Conservation (phyloP, 228 moss, liverwort and hornwort species). For the Sphagnum magellanicum region DNA sequence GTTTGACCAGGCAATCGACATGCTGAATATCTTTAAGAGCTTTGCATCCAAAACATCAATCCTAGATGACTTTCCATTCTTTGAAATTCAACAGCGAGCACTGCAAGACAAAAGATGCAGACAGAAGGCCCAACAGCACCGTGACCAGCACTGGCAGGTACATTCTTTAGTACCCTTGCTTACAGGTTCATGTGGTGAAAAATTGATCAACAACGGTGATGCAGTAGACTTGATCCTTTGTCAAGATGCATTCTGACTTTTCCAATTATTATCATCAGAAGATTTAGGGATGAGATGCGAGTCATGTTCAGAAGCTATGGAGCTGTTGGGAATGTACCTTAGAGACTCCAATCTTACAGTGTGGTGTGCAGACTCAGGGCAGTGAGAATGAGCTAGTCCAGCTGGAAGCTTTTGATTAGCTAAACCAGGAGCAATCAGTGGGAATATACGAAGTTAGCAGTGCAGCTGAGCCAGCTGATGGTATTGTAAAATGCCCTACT, state of each 20-base stretch:
- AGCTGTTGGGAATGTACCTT: background rate
- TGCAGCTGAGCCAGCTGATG: slow-evolving; percentile 15
- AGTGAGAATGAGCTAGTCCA: slow-evolving; percentile 40
- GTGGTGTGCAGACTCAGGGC: slow-evolving; percentile 32
- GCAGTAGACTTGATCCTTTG: no score
- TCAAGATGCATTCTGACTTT: background rate
- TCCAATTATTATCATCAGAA: background rate
- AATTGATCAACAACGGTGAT: background rate
- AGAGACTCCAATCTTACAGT: slow-evolving; percentile 22
- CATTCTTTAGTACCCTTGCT: background rate
- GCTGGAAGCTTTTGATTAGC: slow-evolving; percentile 29
- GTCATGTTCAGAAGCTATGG: no score
- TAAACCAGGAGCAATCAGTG: slow-evolving; percentile 34
- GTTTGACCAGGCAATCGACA: slow-evolving; percentile 83
- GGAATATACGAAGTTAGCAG: slow-evolving; percentile 22
- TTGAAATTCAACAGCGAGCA: slow-evolving; percentile 92
- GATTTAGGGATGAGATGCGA: no score
- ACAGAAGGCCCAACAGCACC: slow-evolving; percentile 90
- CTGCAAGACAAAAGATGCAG: slow-evolving; percentile 93
- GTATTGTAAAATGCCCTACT: slow-evolving; percentile 13
- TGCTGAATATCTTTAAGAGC: slow-evolving; percentile 91
- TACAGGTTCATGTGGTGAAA: background rate
- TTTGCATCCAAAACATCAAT: slow-evolving; percentile 89
- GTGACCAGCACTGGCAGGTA: slow-evolving; percentile 49
- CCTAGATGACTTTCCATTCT: slow-evolving; percentile 96